Conservation (phyloP, 305 asterid species). For the Fraxinus greggii region DNA sequence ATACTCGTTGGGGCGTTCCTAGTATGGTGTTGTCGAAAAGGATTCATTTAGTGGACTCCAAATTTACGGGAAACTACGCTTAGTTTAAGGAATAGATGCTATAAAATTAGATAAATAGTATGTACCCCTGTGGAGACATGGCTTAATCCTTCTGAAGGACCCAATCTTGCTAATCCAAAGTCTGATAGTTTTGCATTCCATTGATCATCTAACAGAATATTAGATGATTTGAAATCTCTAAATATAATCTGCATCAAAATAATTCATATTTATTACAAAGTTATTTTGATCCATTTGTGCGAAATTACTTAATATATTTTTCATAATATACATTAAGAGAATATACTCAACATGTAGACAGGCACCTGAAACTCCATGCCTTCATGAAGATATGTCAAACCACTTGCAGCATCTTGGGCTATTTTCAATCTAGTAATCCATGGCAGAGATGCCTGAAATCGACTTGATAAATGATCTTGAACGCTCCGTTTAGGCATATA, state of each 20-base stretch:
- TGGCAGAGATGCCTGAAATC: conserved; percentile 67
- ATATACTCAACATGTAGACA: not conserved
- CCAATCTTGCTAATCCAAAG: conserved; percentile 83
- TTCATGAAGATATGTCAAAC: conserved; percentile 85
- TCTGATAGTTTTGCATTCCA: conserved; percentile 94
- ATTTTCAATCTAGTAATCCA: conserved; percentile 69
- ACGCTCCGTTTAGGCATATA: conserved; percentile 72
- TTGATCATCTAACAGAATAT: conserved; percentile 77
- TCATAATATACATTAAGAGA: not conserved
- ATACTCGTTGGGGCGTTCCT: not conserved
- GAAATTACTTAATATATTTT: not conserved
- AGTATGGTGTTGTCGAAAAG: not conserved
- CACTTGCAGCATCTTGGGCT: conserved; percentile 78
- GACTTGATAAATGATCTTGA: conserved; percentile 69
- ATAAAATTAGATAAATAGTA: conserved; percentile 3
- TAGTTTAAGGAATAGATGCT: not conserved
- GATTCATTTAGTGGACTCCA: not conserved
- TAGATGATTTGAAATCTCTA: conserved; percentile 90
- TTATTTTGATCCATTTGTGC: not conserved
- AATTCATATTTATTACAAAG: not conserved
- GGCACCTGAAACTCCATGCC: conserved; percentile 92
- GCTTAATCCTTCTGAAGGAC: conserved; percentile 80
- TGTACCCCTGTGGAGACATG: conserved; percentile 86
- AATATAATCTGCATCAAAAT: conserved; percentile 65
- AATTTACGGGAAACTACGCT: not conserved